Base-by-base conservation (phyloP, 2,329 filamentous ascomycete genomes). In the Diatrype stigma region DNA sequence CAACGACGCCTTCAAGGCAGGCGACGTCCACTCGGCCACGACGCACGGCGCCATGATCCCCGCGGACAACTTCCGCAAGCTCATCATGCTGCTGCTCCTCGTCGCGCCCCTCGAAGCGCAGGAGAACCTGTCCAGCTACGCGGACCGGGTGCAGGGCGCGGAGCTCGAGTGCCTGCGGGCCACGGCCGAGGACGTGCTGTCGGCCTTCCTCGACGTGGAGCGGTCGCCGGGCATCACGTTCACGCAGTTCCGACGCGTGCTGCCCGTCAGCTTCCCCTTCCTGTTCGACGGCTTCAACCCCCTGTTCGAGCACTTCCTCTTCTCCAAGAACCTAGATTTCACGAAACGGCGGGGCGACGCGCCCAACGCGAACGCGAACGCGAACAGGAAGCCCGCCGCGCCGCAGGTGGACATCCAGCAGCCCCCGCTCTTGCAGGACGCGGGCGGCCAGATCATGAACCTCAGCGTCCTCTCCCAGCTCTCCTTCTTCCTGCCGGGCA, bases 221-320 rank as follows among this genome's bases (percentile, higher is more conserved):
- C 79, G 78, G 46, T 77, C 77, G 6, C 82, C 84, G 0, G 82
- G 82, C 4, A 79, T 89, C 58, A 81, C 75, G 53, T 86, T 82
- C 58, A 70, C 72, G 45, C 79, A 79, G 37, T 89, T 88, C 69
- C 77, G 79, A 62, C 70, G 72, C 6, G 75, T 86, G 30, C 72
- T 88, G 49, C 78, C 82, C 10, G 70, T 75, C 30, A 79, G 79
- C 44, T 76, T 86, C 48, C 86, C 86, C 1, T 83, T 82, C 59
- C 68, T 91, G 1, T 89, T 91, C 62, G 73, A 79, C 48, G 84
- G 85, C 0, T 78, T 90, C 55, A 82, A 80, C 55, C 77, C 83
- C 1, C 70, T 91, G 1, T 90, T 90, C 63, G 86, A 89, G 57
- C 84, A 86, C 63, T 90, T 91, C 58, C 75, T 90, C 23, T 91